Evolutionary conservation across 768 basidiomycete species (phyloP), one percentile per base, ranked within the genome.

Genomic region (Lactarius trivialis): DNA sequence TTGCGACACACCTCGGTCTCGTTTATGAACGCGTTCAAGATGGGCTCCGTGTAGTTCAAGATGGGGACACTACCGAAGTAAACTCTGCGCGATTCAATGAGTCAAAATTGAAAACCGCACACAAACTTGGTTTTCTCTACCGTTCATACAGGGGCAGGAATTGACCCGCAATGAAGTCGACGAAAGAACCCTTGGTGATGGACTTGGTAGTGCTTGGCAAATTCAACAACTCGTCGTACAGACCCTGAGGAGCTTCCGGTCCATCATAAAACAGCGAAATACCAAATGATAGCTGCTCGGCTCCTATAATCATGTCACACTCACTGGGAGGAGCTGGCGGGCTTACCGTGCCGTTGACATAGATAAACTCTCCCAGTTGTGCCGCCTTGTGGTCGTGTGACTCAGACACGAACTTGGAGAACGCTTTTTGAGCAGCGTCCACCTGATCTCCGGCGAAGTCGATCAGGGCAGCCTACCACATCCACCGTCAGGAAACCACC

Each of bases 181-280:
- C 5, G 26, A 61, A 61, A 0, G 45, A 24, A 19, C 60, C 60
- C 4, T 56, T 7, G 36, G 17, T 8, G 45, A 49, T 39, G 28
- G 54, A 37, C 5, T 21, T 21, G 54, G 60, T 19, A 7, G 36
- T 24, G 11, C 21, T 55, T 30, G 49, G 17, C 17, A 62, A 36
- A 32, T n/a, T 45, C 15, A 62, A 32, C 19, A 62, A 21, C 24
- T 58, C 61, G 15, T 58, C 61, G 28, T 50, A 62, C 21, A 62
- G 56, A 21, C 56, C 56, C 11, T 9, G 7, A 6, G 56, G 55
- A 4, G 60, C 55, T 24, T 41, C 51, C 33, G 61, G 61, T 15
- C 55, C 61, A 19, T 62, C 56, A 30, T 52, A 58, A 34, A 62
- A 62, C 12, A 62, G 37, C 2, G 56, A 30, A 36, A 62, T 8